These are phyloP conservation scores for Cutaneotrichosporon sp. DNA, from an alignment of 1,284 basidiomycete genomes.

Conservation along the genomic window DNA sequence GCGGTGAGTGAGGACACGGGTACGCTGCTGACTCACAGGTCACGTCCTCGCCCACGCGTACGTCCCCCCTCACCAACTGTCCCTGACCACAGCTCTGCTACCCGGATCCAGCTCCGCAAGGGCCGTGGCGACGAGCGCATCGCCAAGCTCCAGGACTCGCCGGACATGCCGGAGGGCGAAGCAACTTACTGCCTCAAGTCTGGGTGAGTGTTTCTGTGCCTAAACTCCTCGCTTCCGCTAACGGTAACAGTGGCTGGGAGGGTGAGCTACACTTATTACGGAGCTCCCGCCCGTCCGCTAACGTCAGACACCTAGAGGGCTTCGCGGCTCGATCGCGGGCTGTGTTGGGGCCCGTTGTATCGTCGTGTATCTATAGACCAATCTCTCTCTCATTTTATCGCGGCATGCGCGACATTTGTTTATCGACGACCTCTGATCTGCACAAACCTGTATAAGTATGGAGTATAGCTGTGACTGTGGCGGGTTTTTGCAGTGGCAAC, in stretches of 20 bases:
- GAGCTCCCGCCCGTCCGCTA: background rate
- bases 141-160: constrained; percentile 90
- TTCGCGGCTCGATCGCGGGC: background rate
- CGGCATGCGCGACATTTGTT: background rate
- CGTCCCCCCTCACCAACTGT: constrained; percentile 9
- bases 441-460: background rate
- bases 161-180: constrained; percentile 86
- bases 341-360: too few relatives aligned
- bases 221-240: background rate
- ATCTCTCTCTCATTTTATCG: background rate
- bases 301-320: constrained; percentile 17
- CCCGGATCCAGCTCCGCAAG: constrained; percentile 55
- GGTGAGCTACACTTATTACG: constrained; percentile 20
- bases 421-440: background rate
- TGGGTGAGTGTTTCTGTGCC: constrained; percentile 36
- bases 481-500: too few relatives aligned
- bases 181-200: constrained; percentile 75
- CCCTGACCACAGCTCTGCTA: constrained; percentile 37
- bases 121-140: constrained; percentile 91
- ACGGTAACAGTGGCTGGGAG: constrained; percentile 38
- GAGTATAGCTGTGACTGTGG: background rate
- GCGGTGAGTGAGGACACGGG: constrained; percentile 57
- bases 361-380: background rate
- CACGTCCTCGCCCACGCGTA: constrained; percentile 54
- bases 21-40: constrained; percentile 27